These are phyloP conservation scores for Plasmodium berghei DNA, from an alignment of 169 alveolate genomes.

Conservation along the genomic window DNA sequence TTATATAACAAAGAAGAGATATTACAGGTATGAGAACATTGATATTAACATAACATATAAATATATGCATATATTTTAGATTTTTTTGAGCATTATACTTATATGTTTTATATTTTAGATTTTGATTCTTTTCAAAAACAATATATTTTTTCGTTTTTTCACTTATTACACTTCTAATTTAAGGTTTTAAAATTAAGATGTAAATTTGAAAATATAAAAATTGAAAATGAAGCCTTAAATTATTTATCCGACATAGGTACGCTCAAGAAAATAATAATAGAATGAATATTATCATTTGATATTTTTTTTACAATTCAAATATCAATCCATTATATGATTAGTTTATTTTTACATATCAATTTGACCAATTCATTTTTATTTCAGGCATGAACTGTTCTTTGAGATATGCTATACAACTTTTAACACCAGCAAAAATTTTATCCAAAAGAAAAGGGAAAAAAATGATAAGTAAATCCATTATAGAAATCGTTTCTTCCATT, in stretches of 20 bases:
- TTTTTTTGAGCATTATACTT: too few relatives aligned
- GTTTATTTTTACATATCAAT: conserved; percentile 92
- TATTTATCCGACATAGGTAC: conserved; percentile 63
- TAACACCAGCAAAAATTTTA: conserved; percentile 96
- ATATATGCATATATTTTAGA: too few relatives aligned
- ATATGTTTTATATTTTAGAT: too few relatives aligned
- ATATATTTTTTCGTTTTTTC: neutral
- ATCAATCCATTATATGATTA: conserved; percentile 92
- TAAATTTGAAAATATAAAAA: conserved; percentile 70
- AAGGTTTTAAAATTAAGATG: conserved; percentile 75
- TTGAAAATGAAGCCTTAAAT: conserved; percentile 67
- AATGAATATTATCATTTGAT: conserved; percentile 84
- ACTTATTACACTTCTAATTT: neutral
- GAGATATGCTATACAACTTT: conserved; percentile 90
- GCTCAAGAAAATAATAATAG: conserved; percentile 92
- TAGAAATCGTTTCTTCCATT: conserved; percentile 93
- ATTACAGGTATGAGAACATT: conserved; percentile 31
- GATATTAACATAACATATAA: too few relatives aligned
- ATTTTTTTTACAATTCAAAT: conserved; percentile 92
- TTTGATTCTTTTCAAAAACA: neutral
- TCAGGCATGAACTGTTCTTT: conserved; percentile 65
- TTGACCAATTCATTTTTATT: neutral
- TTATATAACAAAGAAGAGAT: conserved; percentile 95
- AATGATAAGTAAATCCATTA: conserved; percentile 89
- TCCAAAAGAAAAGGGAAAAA: conserved; percentile 92